Base-by-base conservation (phyloP, 352 stramenopile species). In the Phytophthora foliorum region DNA sequence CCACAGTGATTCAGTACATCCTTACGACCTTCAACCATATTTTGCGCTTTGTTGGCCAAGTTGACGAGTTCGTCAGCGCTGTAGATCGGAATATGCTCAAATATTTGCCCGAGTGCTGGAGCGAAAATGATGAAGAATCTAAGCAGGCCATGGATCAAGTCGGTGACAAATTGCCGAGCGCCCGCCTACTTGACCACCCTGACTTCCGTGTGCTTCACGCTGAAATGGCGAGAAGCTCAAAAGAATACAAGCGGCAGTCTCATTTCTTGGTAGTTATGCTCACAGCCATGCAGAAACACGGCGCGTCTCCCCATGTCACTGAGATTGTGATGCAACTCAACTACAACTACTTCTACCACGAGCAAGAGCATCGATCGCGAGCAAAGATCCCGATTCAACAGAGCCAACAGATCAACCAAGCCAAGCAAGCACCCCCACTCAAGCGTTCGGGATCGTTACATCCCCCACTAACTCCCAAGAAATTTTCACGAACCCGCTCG, bases 251-350 rank as follows among this genome's bases (percentile, higher is more conserved):
- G 57, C 76, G 76, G 16, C 84, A 90, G 48, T 79, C 86, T 4
- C 81, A 88, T 57, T 86, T 91, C 49, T 55, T 95, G 50, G 82
- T 90, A 10, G 79, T 92, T 22, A 84, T 93, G 67, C 75, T 95
- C 31, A 85, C 83, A 1, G 72, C 82, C 13, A 93, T 93, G 87
- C 65, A 84, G 21, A 92, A 91, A 50, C 80, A 90, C 57, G 81
- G 85, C 1, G 82, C 84, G 11, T 91, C 84, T 14, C 74, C 84
- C 10, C 78, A 95, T 60, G 79, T 93, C 16, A 84, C 78, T 19
- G 80, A 93, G 45, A 77, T 93, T 21, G 60, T 91, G 22, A 79
- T 82, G 16, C 80, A 90, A 27, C 80, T 95, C 46, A 95, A 92
- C 57, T 95, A 84, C 73, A 95, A 95, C 50, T 81, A 77, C 56